Percentiles rank a stretch among this genome's conserved stretches.
Conservation (phyloP, 2,329 filamentous ascomycete genomes). For the Emergomyces pasteurianus region DNA sequence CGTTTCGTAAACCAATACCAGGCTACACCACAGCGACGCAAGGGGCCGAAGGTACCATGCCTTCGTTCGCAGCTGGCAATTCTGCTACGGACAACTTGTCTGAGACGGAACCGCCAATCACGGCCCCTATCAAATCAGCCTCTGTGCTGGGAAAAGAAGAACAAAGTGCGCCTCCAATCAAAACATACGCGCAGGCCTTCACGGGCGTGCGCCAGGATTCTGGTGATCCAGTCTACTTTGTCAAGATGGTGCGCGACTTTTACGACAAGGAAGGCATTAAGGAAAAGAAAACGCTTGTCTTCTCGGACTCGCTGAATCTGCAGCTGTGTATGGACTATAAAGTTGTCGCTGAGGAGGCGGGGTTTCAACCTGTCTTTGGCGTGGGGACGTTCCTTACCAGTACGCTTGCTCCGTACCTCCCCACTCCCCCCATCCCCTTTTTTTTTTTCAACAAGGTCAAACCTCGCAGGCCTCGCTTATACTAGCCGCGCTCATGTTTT, state of each 20-base stretch:
- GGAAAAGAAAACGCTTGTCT: conserved; percentile 79
- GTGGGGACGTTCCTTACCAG: conserved; percentile 91
- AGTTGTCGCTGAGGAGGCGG: conserved; percentile 61
- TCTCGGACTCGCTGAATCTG: conserved; percentile 89
- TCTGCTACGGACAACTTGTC: conserved; percentile 26
- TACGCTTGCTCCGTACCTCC: too few relatives aligned
- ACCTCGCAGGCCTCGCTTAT: too few relatives aligned
- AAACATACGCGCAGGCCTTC: conserved; percentile 71
- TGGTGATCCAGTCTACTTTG: conserved; percentile 69
- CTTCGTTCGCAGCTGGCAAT: conserved; percentile 27
- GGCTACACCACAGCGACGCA: conserved; percentile 29
- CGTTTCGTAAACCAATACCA: conserved; percentile 61
- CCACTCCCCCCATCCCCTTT: too few relatives aligned
- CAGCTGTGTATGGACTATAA: conserved; percentile 89
- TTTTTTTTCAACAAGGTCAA: too few relatives aligned
- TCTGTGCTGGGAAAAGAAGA: neutral
- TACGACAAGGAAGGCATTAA: conserved; percentile 65
- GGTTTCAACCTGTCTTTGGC: conserved; percentile 80
- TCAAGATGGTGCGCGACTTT: conserved; percentile 67
- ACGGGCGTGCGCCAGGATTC: conserved; percentile 82
- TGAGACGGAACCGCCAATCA: conserved; percentile 29
- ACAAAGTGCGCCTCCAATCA: conserved; percentile 10
- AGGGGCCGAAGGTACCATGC: conserved; percentile 27
- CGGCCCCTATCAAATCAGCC: conserved; percentile 33
- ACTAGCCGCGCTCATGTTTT: too few relatives aligned